These are phyloP conservation scores for Apiospora pterosperma DNA, from an alignment of 2,329 filamentous ascomycete genomes.

Conservation along the genomic window DNA sequence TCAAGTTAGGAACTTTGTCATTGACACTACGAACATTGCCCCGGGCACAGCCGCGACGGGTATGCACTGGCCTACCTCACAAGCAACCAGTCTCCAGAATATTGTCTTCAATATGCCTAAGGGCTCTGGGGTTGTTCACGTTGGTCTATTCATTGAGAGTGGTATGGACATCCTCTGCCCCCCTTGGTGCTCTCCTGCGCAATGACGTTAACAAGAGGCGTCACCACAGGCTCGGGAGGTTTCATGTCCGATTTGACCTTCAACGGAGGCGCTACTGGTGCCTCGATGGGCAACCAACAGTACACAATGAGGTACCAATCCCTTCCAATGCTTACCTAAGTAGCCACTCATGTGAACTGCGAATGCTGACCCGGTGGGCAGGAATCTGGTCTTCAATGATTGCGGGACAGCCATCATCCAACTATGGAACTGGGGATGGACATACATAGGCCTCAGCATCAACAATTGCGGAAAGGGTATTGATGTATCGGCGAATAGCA, in stretches of 20 bases:
- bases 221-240: constrained; percentile 31
- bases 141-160: constrained; percentile 30
- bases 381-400: constrained; percentile 62
- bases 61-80: constrained; percentile 63
- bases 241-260: constrained; percentile 59
- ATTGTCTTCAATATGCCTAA: constrained; percentile 44
- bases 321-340: background rate
- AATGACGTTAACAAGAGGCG: constrained; percentile 13
- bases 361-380: background rate
- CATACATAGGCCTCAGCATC: constrained; percentile 41
- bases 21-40: constrained; percentile 45
- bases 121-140: constrained; percentile 23
- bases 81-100: constrained; percentile 52
- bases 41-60: constrained; percentile 32
- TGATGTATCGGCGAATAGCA: constrained; percentile 51
- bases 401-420: constrained; percentile 64
- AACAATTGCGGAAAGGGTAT: constrained; percentile 47
- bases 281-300: constrained; percentile 65
- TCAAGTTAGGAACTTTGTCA: constrained; percentile 61
- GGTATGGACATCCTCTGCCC: constrained; percentile 19
- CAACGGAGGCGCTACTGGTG: constrained; percentile 55
- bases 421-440: constrained; percentile 75
- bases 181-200: background rate
- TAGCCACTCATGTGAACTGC: background rate
- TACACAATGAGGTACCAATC: constrained; percentile 58